These are phyloP conservation scores for Yarrowia sp. DNA, from an alignment of 805 yeast species.

Conservation along the genomic window DNA sequence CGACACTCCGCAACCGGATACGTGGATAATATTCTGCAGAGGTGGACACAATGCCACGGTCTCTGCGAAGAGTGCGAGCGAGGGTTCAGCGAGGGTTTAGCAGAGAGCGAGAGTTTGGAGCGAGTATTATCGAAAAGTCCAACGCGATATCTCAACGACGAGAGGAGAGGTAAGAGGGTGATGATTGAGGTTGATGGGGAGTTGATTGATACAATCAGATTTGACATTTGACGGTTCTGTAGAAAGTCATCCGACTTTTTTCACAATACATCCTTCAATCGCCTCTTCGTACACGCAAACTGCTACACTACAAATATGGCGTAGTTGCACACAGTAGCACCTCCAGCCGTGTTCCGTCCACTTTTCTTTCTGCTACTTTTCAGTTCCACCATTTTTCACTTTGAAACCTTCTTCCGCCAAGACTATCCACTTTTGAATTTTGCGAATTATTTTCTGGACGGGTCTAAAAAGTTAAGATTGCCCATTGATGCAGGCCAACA, in stretches of 20 bases:
- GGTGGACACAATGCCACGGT: constrained; percentile 13
- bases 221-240: no score
- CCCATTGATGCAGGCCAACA: constrained; percentile 29
- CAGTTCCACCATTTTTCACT: not conserved
- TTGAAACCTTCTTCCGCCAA: not conserved
- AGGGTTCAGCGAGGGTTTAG: no score
- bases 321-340: no score
- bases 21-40: constrained; percentile 11
- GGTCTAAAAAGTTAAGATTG: constrained; percentile 7
- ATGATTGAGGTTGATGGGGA: not conserved
- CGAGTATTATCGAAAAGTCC: no score
- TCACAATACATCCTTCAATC: no score
- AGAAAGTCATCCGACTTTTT: no score
- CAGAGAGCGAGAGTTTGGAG: no score
- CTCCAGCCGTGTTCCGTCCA: not conserved
- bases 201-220: not conserved
- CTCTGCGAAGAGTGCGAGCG: not conserved
- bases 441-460: not conserved
- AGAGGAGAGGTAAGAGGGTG: no score
- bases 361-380: not conserved
- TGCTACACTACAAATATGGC: no score
- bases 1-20: constrained; percentile 9
- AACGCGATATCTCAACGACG: no score
- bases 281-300: no score
- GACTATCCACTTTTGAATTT: constrained; percentile 29